These are phyloP conservation scores for Craterostigma plantagineum DNA, from an alignment of 257 asterid species.

Conservation along the genomic window DNA sequence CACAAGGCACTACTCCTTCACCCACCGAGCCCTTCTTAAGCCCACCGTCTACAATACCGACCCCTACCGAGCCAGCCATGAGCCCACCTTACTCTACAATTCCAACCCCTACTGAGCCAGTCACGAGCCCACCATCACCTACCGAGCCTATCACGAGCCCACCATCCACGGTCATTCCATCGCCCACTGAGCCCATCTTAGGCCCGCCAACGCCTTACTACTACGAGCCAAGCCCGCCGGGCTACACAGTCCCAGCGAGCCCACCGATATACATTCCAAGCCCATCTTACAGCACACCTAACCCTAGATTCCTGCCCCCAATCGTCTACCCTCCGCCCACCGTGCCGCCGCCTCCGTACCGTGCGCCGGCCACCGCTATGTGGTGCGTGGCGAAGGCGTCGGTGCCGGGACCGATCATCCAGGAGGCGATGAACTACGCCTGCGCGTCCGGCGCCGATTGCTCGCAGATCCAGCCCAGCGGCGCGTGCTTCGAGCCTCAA, in stretches of 20 bases:
- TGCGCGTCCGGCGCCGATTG: constrained; percentile 92
- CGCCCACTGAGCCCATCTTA: constrained; percentile 15
- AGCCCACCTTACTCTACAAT: too few species aligned
- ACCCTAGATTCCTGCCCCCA: constrained; percentile 59
- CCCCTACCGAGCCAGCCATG: constrained; percentile 2
- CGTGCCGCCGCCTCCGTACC: constrained; percentile 65
- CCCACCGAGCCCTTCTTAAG: constrained; percentile 12
- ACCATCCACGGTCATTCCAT: constrained; percentile 19
- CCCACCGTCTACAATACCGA: constrained; percentile 1
- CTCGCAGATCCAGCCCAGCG: constrained; percentile 42
- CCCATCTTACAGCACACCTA: constrained; percentile 28
- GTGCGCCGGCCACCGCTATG: constrained; percentile 22
- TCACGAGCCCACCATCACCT: too few species aligned
- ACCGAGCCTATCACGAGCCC: constrained; percentile 12
- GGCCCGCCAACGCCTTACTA: constrained; percentile 24
- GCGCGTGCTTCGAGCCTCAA: constrained; percentile 68
- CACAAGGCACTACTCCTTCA: constrained; percentile 6
- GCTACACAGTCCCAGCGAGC: constrained; percentile 15
- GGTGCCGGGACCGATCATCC: constrained; percentile 77
- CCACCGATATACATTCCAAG: constrained; percentile 19
- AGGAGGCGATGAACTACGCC: constrained; percentile 90
- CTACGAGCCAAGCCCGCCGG: constrained; percentile 11
- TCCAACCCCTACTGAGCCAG: constrained; percentile 8
- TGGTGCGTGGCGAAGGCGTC: constrained; percentile 98
- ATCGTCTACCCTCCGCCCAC: constrained; percentile 65